Evolutionary conservation across 345 rosid genomes (phyloP), one percentile per base, ranked within the genome.

Genomic region (Eucalyptus sideroxylon): DNA sequence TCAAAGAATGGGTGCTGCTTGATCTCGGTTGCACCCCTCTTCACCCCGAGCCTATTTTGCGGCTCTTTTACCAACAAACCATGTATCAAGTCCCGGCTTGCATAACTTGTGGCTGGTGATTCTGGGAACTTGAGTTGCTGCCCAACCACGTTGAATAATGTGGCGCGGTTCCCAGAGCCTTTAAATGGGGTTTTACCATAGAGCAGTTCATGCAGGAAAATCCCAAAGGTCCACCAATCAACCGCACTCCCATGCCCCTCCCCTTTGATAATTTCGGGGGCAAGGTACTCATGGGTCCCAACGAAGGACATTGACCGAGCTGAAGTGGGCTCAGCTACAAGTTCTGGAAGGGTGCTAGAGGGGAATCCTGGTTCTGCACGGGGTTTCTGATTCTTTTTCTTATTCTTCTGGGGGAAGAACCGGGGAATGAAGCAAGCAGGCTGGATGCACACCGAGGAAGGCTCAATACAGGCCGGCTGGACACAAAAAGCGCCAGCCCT

Each of bases 211-310:
- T 98, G 98, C 90, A 98, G 90, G 91, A 98, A 98, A 90, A 98
- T 96, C 27, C 99, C 99, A 67, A 96, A 98, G 12, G 99, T 98
- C 99, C 99, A 97, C 99, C 99, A 98, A 60, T 98, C 99, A 55
- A 98, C 99, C 47, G 99, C 98, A 90, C 99, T 97, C 72, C 99
- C 99, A 47, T 98, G 99, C 56, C 99, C 99, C 91, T 98, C 99
- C 88, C 99, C 99, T 92, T 96, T 98, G 90, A 97, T 96, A 51
- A 97, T 97, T 93, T 97, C 99, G 21, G 99, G 99, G 93, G 99
- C 99, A 26, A 98, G 94, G 94, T 98, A 98, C 92, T 98, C 99
- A 24, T 98, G 99, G 86, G 99, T 98, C 90, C 99, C 99, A 31
- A 98, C 99, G 80, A 98, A 98, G 81, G 99, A 98, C 99, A 98